Evolutionary conservation across 495 filamentous ascomycete species (phyloP), one percentile per base, ranked within the genome.

Genomic region (Rhypophila decipiens): DNA sequence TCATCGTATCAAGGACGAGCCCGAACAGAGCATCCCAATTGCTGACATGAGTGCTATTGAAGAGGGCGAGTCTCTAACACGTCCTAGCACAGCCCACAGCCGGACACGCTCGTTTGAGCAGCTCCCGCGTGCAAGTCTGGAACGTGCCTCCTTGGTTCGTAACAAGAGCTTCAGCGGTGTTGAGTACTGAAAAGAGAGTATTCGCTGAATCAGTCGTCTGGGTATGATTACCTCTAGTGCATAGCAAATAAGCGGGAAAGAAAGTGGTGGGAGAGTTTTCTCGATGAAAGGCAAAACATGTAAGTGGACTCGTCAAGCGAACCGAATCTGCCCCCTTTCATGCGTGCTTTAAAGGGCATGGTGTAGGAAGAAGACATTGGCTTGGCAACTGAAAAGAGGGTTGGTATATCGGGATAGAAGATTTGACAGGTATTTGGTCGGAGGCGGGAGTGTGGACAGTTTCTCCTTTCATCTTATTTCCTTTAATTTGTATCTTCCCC

Each of bases 161-260:
- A 72, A 67, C 46, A 66, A 63, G 58, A 74, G 71, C 44, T 72
- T 70, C 44, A 64, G 69, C 34, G 66, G 71, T 2, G 47, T 65
- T 15, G 71, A 74, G 55, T 74, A 74, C 45, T 72, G 39, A 59
- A 24, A 5, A 35, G 18, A 1, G 13, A 23, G 41, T 43, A 24
- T 22, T 22, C 9, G n/a, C 5, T 22, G 20, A 21, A 11, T 10
- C 38, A 41, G 1, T 4, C 23, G n/a, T 38, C 17, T 7, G 36
- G 2, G 27, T n/a, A n/a, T n/a, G n/a, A n/a, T n/a, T n/a, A n/a
- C n/a, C n/a, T n/a, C n/a, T n/a, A n/a, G n/a, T n/a, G n/a, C n/a
- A n/a, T n/a, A n/a, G n/a, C n/a, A 31, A 7, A 31, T 31, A 31
- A 39, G 22, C 38, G 18, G n/a, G 38, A 20, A 20, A 18, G 35